Percentiles rank a stretch among this genome's conserved stretches.
Evolutionary conservation across 108 stramenopile genomes (phyloP).

Genomic region (Licmophora abbreviata): DNA sequence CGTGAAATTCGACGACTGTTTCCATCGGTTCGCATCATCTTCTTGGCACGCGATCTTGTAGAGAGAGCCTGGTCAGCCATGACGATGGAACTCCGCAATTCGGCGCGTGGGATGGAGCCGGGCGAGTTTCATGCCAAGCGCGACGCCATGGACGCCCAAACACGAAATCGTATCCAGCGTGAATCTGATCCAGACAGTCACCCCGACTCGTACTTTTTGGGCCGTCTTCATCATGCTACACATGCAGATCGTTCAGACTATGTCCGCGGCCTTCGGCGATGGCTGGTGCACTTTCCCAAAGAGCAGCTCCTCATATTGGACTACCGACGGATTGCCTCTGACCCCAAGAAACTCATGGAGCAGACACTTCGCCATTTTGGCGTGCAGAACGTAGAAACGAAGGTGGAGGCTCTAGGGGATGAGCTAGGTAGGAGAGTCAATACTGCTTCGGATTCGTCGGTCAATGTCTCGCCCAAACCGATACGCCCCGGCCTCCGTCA

Average conservation of each 20-base stretch:
- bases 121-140: conserved; percentile 23
- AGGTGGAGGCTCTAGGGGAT: conserved; percentile 12
- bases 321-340: conserved; percentile 24
- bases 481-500: conserved; percentile 25
- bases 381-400: conserved; percentile 20
- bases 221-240: conserved; percentile 17
- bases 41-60: conserved; percentile 41
- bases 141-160: neutral
- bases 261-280: conserved; percentile 20
- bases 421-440: conserved; percentile 29
- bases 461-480: too few relatives aligned
- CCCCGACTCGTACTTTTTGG: conserved; percentile 37
- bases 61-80: conserved; percentile 48
- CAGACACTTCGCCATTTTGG: conserved; percentile 31
- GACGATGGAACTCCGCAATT: conserved; percentile 40
- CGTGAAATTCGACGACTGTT: conserved; percentile 22
- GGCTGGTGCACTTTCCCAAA: conserved; percentile 27
- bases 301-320: conserved; percentile 30
- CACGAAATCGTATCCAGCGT: conserved; percentile 13
- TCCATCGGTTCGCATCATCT: conserved; percentile 29
- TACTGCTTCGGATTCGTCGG: conserved; percentile 2
- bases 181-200: conserved; percentile 20
- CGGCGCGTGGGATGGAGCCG: conserved; percentile 22
- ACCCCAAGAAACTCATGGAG: conserved; percentile 21
- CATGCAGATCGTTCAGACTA: conserved; percentile 25